Evolutionary conservation across 176 grass and related monocot genomes (phyloP), one percentile per base, ranked within the genome.

Genomic region (Cenchrus purpureus): DNA sequence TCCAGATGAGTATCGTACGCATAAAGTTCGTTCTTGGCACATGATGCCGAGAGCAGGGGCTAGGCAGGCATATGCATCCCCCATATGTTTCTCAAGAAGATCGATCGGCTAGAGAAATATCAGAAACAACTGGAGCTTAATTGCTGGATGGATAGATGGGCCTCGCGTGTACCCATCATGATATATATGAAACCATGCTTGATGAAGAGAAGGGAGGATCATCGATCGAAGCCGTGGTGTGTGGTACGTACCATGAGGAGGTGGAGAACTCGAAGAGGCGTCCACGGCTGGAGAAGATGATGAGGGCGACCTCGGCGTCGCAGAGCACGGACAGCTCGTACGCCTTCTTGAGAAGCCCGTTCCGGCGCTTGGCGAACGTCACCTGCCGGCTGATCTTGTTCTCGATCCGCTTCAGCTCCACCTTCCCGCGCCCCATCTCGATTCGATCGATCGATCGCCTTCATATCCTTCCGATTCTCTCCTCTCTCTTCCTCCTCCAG

Each of bases 301-400:
- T 88, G 88, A 97, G 90, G 13, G 92, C 92, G 52, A 97, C 88
- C 88, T 97, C 95, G 84, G 95, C 95, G 60, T 97, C 95, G 67
- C 95, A 97, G 81, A 97, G 86, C 76, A 97, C 80, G 1, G 95
- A 92, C 15, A 97, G 92, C 86, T 97, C 95, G 79, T 94, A 97
- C 3, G 95, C 95, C 90, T 97, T 97, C 92, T 97, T 97, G 22
- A 97, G 91, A 65, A 97, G 82, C 16, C 95, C 92, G 79, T 91
- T 94, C 73, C 95, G 86, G 72, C 95, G 81, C 92, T 97, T 97
- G 12, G 95, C 88, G 85, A 97, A 97, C 3, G 92, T 94, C 73
- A 97, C 95, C 90, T 97, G 95, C 70, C 92, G 83, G 88, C 91
- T 97, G 70, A 92, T 94, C 92, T 97, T 97, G 90, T 97, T 94